phyloP scores from a whole-genome alignment of 768 basidiomycete genomes.

The Agaricus subrufescens region DNA sequence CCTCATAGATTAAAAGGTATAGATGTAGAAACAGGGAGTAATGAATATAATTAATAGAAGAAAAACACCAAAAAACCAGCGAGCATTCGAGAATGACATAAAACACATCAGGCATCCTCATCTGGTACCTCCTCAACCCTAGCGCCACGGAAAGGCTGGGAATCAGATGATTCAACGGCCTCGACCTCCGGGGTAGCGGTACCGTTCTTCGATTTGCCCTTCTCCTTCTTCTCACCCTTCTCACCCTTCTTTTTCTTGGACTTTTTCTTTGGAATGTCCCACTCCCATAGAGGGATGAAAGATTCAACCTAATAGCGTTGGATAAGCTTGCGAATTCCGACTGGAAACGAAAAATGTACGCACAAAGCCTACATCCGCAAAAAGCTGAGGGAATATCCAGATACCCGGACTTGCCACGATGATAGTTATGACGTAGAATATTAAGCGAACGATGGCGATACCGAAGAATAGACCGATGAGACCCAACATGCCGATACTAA shows the following conservation, averaged over 20 bases:
- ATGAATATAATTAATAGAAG: slow-evolving; percentile 2
- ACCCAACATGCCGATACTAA: slow-evolving; percentile 83
- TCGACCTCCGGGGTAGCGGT: slow-evolving; percentile 37
- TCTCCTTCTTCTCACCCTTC: slow-evolving; percentile 49
- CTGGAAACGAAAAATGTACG: slow-evolving; percentile 28
- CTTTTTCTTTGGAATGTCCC: slow-evolving; percentile 84
- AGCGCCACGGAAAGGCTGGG: slow-evolving; percentile 37
- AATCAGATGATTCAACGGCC: slow-evolving; percentile 40
- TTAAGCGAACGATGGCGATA: slow-evolving; percentile 83
- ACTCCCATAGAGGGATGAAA: slow-evolving; percentile 95
- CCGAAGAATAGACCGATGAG: slow-evolving; percentile 88
- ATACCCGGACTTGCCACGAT: slow-evolving; percentile 86
- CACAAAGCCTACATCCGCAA: slow-evolving; percentile 98
- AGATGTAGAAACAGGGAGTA: slow-evolving; percentile 5
- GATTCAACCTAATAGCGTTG: slow-evolving; percentile 75
- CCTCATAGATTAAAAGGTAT: slow-evolving; percentile 5
- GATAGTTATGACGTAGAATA: slow-evolving; percentile 92
- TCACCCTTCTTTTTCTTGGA: slow-evolving; percentile 61
- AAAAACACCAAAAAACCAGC: slow-evolving; percentile 11
- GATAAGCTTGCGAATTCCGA: not conserved
- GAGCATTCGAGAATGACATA: not conserved
- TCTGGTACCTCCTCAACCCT: slow-evolving; percentile 46
- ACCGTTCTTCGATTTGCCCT: slow-evolving; percentile 35
- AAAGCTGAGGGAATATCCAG: slow-evolving; percentile 98
- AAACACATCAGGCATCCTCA: slow-evolving; percentile 25